Conservation (phyloP, 163 green algal genomes). For the Trebouxia gelatinosa region DNA sequence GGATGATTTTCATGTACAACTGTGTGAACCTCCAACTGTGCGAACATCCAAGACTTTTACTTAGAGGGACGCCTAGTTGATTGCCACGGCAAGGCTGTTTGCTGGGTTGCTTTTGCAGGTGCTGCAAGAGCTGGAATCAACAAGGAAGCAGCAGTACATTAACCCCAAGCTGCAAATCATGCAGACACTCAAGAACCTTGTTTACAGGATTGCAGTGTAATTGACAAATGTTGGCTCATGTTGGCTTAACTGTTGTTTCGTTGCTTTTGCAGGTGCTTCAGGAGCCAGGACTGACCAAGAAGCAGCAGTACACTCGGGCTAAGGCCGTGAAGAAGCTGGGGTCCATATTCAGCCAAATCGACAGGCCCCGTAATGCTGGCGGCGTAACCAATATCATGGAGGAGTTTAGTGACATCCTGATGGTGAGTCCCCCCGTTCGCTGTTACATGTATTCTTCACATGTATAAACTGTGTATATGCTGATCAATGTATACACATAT, state of each 20-base stretch:
- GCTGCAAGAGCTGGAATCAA: too few species aligned
- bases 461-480: background rate
- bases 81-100: too few species aligned
- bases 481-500: background rate
- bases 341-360: slow-evolving; percentile 6
- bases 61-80: too few species aligned
- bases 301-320: slow-evolving; percentile 28
- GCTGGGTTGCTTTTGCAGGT: too few species aligned
- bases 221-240: background rate
- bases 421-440: background rate
- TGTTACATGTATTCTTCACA: background rate
- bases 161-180: background rate
- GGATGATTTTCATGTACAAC: background rate
- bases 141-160: too few species aligned
- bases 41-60: too few species aligned
- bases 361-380: background rate
- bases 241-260: background rate
- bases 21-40: background rate
- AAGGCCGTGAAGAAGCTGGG: slow-evolving; percentile 45
- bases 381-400: slow-evolving; percentile 21
- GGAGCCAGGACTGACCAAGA: slow-evolving; percentile 17
- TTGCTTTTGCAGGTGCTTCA: slow-evolving; percentile 15
- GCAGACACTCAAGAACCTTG: background rate
- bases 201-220: background rate
- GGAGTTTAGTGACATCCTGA: slow-evolving; percentile 14